Conservation (phyloP, 1,139 yeast species). For the Suhomyces ambrosiae region DNA sequence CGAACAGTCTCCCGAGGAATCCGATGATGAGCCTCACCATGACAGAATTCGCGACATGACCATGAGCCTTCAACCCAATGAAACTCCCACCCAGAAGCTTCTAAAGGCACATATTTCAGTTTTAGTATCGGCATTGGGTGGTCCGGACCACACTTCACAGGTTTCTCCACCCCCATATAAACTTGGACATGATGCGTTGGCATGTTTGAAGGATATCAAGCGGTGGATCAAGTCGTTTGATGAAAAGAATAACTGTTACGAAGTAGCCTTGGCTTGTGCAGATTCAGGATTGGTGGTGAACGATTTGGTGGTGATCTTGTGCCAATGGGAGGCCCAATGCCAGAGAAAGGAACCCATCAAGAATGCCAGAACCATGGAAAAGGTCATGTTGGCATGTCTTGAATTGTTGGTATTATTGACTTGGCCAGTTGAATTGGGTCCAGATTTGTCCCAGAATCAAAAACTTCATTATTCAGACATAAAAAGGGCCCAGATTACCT, state of each 20-base stretch:
- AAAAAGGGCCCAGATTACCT: conserved; percentile 64
- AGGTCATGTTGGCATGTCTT: conserved; percentile 68
- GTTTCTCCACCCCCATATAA: conserved; percentile 56
- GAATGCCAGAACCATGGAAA: conserved; percentile 48
- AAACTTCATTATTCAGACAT: conserved; percentile 59
- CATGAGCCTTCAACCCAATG: conserved; percentile 35
- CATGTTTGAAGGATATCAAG: conserved; percentile 84
- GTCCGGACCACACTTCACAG: conserved; percentile 60
- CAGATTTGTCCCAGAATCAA: conserved; percentile 58
- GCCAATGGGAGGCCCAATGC: conserved; percentile 65
- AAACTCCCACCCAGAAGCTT: conserved; percentile 45
- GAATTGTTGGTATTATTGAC: conserved; percentile 84
- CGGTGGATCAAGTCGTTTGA: conserved; percentile 87
- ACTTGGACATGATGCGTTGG: conserved; percentile 88
- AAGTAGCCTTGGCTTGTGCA: conserved; percentile 87
- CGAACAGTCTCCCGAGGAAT: conserved; percentile 19
- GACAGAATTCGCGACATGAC: conserved; percentile 37
- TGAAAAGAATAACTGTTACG: conserved; percentile 65
- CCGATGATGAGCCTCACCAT: conserved; percentile 17
- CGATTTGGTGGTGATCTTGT: conserved; percentile 74
- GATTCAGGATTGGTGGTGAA: conserved; percentile 72
- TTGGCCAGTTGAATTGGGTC: conserved; percentile 66
- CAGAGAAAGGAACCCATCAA: conserved; percentile 26
- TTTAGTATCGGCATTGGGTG: conserved; percentile 80
- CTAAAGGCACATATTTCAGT: conserved; percentile 70